Evolutionary conservation across 1,284 basidiomycete genomes (phyloP).

Genomic region (Kwoniella shivajii): DNA sequence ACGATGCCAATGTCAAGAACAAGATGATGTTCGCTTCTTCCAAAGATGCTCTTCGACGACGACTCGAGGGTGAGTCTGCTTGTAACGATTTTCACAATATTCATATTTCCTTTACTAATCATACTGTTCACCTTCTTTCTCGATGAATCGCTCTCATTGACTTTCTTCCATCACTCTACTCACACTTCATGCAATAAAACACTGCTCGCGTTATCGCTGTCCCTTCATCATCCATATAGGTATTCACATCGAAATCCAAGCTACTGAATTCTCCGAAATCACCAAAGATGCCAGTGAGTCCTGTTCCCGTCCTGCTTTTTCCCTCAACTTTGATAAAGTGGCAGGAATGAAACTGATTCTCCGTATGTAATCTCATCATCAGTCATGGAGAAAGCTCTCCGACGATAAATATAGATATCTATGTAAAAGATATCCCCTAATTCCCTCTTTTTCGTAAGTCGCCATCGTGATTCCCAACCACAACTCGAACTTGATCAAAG

Average conservation of each 20-base stretch:
- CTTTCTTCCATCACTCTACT: not conserved
- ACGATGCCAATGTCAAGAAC: slow-evolving; percentile 79
- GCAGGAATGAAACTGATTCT: not conserved
- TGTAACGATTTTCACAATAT: not conserved
- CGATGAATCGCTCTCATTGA: too few relatives aligned
- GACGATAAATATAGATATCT: slow-evolving; percentile 30
- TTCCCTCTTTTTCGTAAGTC: not conserved
- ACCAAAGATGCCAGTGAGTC: slow-evolving; percentile 74
- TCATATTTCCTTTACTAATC: not conserved
- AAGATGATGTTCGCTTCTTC: slow-evolving; percentile 98
- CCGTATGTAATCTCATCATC: not conserved
- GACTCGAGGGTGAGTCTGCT: slow-evolving; percentile 58
- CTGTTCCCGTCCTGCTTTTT: not conserved
- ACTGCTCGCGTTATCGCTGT: too few relatives aligned
- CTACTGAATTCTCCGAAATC: slow-evolving; percentile 78
- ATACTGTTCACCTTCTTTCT: too few relatives aligned
- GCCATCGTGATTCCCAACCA: too few relatives aligned
- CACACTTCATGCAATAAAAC: slow-evolving; percentile 6
- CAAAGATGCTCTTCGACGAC: slow-evolving; percentile 76
- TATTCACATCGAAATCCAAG: slow-evolving; percentile 72
- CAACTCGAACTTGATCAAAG: too few relatives aligned
- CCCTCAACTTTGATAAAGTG: not conserved
- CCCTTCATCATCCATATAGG: slow-evolving; percentile 24
- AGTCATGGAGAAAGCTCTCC: slow-evolving; percentile 47
- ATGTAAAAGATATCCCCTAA: not conserved